Percentiles rank a stretch among this genome's conserved stretches.
Evolutionary conservation across 805 yeast genomes (phyloP).

Genomic region (Saccharomycopsis fibuligera): DNA sequence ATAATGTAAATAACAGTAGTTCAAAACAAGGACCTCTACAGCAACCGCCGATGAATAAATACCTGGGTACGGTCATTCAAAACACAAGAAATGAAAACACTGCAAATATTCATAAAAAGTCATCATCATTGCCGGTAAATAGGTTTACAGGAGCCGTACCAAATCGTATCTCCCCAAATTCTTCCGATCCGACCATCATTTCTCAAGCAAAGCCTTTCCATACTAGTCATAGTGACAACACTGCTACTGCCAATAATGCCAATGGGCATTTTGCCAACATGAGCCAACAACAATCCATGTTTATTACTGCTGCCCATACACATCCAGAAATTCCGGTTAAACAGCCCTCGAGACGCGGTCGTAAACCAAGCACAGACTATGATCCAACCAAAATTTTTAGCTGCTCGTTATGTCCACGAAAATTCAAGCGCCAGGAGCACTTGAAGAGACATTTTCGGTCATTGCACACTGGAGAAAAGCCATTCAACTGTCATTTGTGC

Average conservation of each 20-base stretch:
- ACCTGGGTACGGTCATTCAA: background rate
- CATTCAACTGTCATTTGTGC: constrained; percentile 56
- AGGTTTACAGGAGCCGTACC: background rate
- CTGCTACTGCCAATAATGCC: too few species aligned
- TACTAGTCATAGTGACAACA: too few species aligned
- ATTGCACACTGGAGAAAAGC: constrained; percentile 67
- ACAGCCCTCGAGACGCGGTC: constrained; percentile 46
- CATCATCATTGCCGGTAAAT: constrained; percentile 8
- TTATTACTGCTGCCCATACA: too few species aligned
- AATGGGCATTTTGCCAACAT: too few species aligned
- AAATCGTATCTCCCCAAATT: background rate
- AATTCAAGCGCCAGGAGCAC: constrained; percentile 73
- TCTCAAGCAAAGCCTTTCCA: too few species aligned
- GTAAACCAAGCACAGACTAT: constrained; percentile 56
- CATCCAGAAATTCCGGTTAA: constrained; percentile 21
- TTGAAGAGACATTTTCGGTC: constrained; percentile 68
- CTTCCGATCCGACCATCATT: too few species aligned
- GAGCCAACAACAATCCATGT: too few species aligned
- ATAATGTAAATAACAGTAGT: too few species aligned
- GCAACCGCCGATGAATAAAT: background rate
- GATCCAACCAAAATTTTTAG: constrained; percentile 54
- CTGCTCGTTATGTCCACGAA: constrained; percentile 58
- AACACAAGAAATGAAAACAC: background rate
- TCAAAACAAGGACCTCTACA: too few species aligned
- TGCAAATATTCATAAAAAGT: constrained; percentile 7